Percentiles rank a stretch among this genome's conserved stretches.
phyloP scores from a whole-genome alignment of 495 filamentous ascomycete species.

The Talaromyces nanjingensis region DNA sequence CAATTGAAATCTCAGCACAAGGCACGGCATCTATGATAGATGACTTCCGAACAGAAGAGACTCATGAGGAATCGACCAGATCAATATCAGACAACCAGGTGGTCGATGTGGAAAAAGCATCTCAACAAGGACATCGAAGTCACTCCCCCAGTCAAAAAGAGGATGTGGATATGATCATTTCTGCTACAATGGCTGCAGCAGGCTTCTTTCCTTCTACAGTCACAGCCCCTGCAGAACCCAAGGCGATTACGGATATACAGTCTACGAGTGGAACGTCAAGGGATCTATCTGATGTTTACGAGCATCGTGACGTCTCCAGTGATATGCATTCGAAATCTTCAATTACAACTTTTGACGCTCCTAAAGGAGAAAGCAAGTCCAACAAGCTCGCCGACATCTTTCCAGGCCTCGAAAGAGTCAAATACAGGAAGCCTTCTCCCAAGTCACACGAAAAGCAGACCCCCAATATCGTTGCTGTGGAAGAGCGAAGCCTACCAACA shows the following conservation, averaged over 20 bases:
- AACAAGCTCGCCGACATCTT: conserved; percentile 32
- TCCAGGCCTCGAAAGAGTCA: conserved; percentile 29
- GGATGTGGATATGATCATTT: conserved; percentile 6
- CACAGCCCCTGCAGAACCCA: neutral
- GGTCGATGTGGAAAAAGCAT: neutral
- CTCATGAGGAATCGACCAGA: neutral
- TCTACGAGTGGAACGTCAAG: conserved; percentile 9
- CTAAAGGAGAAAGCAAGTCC: neutral
- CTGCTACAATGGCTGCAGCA: conserved; percentile 5
- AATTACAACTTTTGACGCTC: neutral
- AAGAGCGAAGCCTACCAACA: neutral
- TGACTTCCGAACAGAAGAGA: neutral
- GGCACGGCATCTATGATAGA: neutral
- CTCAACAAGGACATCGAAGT: neutral
- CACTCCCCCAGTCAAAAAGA: neutral
- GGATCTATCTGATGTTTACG: neutral
- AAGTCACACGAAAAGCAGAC: neutral
- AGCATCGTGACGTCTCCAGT: neutral
- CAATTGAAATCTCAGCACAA: neutral
- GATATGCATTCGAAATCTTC: neutral
- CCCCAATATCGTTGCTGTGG: neutral
- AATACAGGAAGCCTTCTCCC: conserved; percentile 23
- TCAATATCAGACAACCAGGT: conserved; percentile 2
- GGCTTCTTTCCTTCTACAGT: conserved; percentile 4
- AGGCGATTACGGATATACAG: neutral